Base-by-base conservation (phyloP, 1,284 basidiomycete genomes). In the Ustilago trichophora region DNA sequence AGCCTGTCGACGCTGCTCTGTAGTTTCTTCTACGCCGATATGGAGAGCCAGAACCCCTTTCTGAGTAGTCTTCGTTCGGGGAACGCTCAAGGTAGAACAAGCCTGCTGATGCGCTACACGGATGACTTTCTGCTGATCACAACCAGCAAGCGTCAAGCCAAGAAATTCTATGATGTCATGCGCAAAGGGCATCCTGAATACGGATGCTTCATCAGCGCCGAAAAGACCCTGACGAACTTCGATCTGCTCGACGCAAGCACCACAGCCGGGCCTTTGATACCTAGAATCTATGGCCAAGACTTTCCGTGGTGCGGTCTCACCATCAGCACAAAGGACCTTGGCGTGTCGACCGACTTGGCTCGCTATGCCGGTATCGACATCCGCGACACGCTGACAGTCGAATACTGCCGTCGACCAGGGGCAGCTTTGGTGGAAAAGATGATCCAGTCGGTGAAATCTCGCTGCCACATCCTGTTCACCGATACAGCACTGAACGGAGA, bases 61-160 rank as follows among this genome's bases (percentile, higher is more conserved):
- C 84, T 89, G n/a, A 74, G 81, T 3, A 91, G 89, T 62, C 86
- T 86, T 43, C 80, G 83, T 0, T 82, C 86, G 6, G 42, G 35
- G 16, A 29, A 21, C 18, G 16, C 11, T 13, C 5, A 21, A 13
- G 32, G 32, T 31, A 24, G 19, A 19, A 49, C 24, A 16, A 55
- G 38, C 25, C 18, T 73, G 32, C 35, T 80, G 33, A 83, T 97
- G 45, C 86, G 96, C 45, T 86, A 94, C 63, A 89, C 95, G 21
- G 96, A 99, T 76, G 96, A 99, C 80, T 98, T 97, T 76, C 83
- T 98, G 21, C 90, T 91, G 71, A 85, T 99, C 50, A 92, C 93
- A 4, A 90, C 91, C 2, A 86, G 86, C 58, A 83, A 84, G 1
- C 47, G 68, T 2, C 86, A 87, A 60, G 96, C 95, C 0, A 83